Percentiles rank a stretch among this genome's conserved stretches.
Conservation (phyloP, 768 basidiomycete genomes). For the Lanmaoa rubissima region DNA sequence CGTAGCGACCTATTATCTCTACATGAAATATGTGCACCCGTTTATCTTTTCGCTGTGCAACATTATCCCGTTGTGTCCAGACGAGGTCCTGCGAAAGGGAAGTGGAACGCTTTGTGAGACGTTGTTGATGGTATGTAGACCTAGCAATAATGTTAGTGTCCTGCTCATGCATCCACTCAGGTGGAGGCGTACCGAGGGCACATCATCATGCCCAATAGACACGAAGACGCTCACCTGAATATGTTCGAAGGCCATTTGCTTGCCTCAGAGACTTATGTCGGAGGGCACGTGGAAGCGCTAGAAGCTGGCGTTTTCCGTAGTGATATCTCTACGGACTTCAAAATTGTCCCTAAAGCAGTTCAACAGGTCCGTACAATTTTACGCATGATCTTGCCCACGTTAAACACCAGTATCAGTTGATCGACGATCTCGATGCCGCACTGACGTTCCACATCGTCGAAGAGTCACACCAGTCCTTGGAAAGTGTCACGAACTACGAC, state of each 20-base stretch:
- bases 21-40: constrained; percentile 99
- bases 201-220: constrained; percentile 97
- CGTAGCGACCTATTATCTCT: constrained; percentile 98
- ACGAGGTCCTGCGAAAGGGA: constrained; percentile 95
- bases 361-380: constrained; percentile 58
- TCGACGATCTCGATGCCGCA: constrained; percentile 91
- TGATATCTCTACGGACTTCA: constrained; percentile 94
- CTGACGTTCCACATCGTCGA: constrained; percentile 84
- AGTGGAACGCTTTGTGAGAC: constrained; percentile 97
- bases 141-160: background rate
- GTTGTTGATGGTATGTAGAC: constrained; percentile 79
- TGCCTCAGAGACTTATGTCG: constrained; percentile 96
- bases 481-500: constrained; percentile 91
- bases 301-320: constrained; percentile 98
- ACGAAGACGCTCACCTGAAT: constrained; percentile 88
- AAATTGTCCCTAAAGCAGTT: constrained; percentile 83
- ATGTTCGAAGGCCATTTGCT: constrained; percentile 97
- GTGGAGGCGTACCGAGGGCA: constrained; percentile 91
- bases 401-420: constrained; percentile 54
- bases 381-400: background rate
- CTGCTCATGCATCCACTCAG: constrained; percentile 41
- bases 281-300: constrained; percentile 96
- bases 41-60: constrained; percentile 99
- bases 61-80: constrained; percentile 95
- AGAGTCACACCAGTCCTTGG: constrained; percentile 58